phyloP scores from a whole-genome alignment of 768 basidiomycete species.

The Cyathus striatus region DNA sequence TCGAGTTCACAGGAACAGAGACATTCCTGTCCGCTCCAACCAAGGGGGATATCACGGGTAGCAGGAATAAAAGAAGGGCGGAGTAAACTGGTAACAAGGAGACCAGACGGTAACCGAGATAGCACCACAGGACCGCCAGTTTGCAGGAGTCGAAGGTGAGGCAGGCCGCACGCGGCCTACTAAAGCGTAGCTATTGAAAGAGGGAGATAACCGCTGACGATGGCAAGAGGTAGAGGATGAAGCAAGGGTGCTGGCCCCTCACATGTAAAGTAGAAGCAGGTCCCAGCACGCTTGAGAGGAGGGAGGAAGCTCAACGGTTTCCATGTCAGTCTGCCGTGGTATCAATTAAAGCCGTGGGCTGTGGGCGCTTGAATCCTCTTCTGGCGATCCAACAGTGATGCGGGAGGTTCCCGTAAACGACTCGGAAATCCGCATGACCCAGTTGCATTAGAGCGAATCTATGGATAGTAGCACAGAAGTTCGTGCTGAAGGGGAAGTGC shows the following conservation, averaged over 20 bases:
- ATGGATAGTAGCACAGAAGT: too few species aligned
- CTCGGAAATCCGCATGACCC: too few species aligned
- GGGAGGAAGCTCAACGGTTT: background rate
- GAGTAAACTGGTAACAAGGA: background rate
- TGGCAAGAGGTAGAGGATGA: background rate
- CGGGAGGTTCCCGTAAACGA: too few species aligned
- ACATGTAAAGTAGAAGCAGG: background rate
- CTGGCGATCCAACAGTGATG: background rate
- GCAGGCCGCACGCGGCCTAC: background rate
- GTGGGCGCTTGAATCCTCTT: background rate
- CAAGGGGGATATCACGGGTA: background rate
- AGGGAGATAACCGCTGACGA: too few species aligned
- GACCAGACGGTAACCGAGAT: background rate
- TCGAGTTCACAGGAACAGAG: constrained; percentile 28
- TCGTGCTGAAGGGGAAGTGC: too few species aligned
- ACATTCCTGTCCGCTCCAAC: constrained; percentile 24
- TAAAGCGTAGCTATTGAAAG: background rate
- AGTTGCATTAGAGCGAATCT: too few species aligned
- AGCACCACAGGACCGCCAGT: background rate
- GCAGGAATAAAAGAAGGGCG: background rate
- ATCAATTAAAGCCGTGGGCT: background rate
- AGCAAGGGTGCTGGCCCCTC: background rate
- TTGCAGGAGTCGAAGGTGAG: background rate
- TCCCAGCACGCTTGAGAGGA: background rate
- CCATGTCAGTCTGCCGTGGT: background rate